A percentile compares a stretch with the other conserved stretches of the same genome.
Conservation (phyloP, 768 basidiomycete genomes). For the Boletus edulis region DNA sequence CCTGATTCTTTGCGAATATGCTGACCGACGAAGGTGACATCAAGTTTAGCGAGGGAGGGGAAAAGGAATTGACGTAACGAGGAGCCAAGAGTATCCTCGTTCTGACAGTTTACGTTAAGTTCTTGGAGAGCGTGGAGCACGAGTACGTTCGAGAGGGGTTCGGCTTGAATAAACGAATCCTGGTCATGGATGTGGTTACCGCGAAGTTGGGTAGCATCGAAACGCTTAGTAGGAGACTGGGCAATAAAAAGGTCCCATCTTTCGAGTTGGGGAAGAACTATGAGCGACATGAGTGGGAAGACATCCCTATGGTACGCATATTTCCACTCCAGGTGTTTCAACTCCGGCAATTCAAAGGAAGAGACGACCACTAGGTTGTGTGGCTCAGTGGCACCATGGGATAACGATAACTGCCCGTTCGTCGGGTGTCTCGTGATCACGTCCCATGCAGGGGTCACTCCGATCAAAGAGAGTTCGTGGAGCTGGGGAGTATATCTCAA, state of each 20-base stretch:
- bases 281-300: slow-evolving; percentile 42
- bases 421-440: slow-evolving; percentile 12
- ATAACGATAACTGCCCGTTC: slow-evolving; percentile 9
- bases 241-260: slow-evolving; percentile 45
- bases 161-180: slow-evolving; percentile 29
- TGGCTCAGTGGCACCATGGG: slow-evolving; percentile 5
- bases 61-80: slow-evolving; percentile 44
- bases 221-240: slow-evolving; percentile 28
- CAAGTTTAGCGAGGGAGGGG: slow-evolving; percentile 44
- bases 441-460: slow-evolving; percentile 43
- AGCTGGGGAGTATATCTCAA: slow-evolving; percentile 39
- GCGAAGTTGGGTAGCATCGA: slow-evolving; percentile 27
- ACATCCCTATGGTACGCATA: slow-evolving; percentile 43
- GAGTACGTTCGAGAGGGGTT: slow-evolving; percentile 27
- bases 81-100: slow-evolving; percentile 37
- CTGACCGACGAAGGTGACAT: slow-evolving; percentile 39
- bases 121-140: slow-evolving; percentile 36
- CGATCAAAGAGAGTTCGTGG: slow-evolving; percentile 41
- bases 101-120: slow-evolving; percentile 41
- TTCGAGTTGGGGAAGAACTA: slow-evolving; percentile 40
- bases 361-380: slow-evolving; percentile 5
- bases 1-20: slow-evolving; percentile 19
- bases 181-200: slow-evolving; percentile 30
- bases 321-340: slow-evolving; percentile 49
- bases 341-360: slow-evolving; percentile 35